Evolutionary conservation across 805 yeast genomes (phyloP), one percentile per base, ranked within the genome.

Genomic region (Pichia ethanolica): DNA sequence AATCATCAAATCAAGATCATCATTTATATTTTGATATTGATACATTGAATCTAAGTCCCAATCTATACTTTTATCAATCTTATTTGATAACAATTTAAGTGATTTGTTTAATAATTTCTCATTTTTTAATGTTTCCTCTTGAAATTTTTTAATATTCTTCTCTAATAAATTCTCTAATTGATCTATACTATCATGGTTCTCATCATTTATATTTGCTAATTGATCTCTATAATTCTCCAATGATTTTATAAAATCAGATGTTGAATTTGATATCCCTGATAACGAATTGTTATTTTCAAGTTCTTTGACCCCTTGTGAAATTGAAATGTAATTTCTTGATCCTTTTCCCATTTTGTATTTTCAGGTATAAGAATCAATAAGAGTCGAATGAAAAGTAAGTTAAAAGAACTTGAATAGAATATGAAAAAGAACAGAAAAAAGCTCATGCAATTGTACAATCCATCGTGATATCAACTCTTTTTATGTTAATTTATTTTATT

Each of bases 251-350:
- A 50, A 39, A 13, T 36, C 13, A 30, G 44, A 25, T 13, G 53
- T 30, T 25, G 43, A 33, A 38, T 40, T 39, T 53, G 55, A 45
- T 89, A 84, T 62, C 69, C 82, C 8, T 66, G 83, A 3, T 75
- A 84, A 0, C 72, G 72, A 54, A 75, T 75, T 47, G 77, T 82
- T 53, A 60, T 82, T 50, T 66, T 65, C 45, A 71, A 74, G 39
- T 61, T 83, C 55, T 67, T 70, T 40, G 63, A 68, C 27, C 5
- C 35, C 42, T 10, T 40, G 38, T 2, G 45, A 33, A 4, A 48
- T 5, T 12, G 53, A 37, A 11, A 7, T 3, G 5, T 32, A 34
- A 27, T 47, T 39, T 14, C 14, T 39, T 1, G 42, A 26, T 5
- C 42, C 42, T 25, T 39, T 39, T 30, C 6, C 42, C 42, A 39